Conservation (phyloP, 179 eudicot genomes). For the Actinidia polygama region DNA sequence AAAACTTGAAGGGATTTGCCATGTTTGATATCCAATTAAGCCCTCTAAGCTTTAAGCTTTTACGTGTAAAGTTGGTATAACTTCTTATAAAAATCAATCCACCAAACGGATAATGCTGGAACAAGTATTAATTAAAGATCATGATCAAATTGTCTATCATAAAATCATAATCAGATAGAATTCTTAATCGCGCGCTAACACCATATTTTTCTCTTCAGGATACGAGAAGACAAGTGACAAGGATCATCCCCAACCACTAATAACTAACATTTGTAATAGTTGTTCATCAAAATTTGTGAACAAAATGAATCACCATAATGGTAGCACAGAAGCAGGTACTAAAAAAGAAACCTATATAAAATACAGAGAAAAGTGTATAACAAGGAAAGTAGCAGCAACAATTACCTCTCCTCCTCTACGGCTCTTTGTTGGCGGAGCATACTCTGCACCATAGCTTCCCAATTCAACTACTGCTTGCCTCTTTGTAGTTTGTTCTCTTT, state of each 20-base stretch:
- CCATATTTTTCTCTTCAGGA: not conserved
- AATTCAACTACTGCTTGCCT: conserved; percentile 56
- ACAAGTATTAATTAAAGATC: not conserved
- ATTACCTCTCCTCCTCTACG: conserved; percentile 96
- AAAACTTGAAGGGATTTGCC: no score
- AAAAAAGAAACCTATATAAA: conserved; percentile 4
- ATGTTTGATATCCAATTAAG: no score
- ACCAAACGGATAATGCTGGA: not conserved
- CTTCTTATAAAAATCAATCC: not conserved
- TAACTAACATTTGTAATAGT: not conserved
- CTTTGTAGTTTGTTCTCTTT: conserved; percentile 59
- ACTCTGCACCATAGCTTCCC: conserved; percentile 62
- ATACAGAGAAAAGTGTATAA: not conserved
- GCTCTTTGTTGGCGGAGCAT: conserved; percentile 68
- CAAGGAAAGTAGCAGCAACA: not conserved
- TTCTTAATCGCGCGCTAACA: not conserved
- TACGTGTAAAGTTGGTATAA: not conserved
- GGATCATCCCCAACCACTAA: not conserved
- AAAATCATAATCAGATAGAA: not conserved
- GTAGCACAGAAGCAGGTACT: not conserved
- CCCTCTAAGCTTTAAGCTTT: not conserved
- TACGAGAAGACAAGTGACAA: not conserved
- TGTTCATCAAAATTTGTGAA: not conserved
- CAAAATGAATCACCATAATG: not conserved
- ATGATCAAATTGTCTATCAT: not conserved